Base-by-base conservation (phyloP, 2,329 filamentous ascomycete genomes). In the Nothophaeocryptopus gaeumannii region DNA sequence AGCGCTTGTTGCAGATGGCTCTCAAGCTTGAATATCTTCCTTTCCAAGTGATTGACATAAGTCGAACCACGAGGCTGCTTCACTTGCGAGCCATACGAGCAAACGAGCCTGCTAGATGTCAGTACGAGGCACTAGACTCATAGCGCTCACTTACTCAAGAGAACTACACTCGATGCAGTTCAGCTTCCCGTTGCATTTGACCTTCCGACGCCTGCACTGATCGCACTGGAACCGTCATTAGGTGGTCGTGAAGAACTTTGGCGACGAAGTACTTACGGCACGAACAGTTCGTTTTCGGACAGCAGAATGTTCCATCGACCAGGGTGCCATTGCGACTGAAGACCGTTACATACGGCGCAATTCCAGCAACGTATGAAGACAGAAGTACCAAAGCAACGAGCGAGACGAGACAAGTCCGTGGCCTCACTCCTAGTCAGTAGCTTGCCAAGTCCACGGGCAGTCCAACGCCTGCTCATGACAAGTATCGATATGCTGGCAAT, bases 71-170 rank as follows among this genome's bases (percentile, higher is more conserved):
- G 51, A 15, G 51, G 45, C 42, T 45, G 42, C 42, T 45, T 49
- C 29, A 45, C 46, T 30, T 53, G 51, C n/a, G 41, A 49, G 45
- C 51, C 51, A 39, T 53, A 53, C 3, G 51, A 53, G 41, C 51
- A 53, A 31, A 37, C 41, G 4, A 53, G 51, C 15, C 51, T 53
- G 46, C 8, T 8, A 31, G 11, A 8, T 2, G 38, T 53, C 38
- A 53, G 45, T 13, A 30, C 2, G 10, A 10, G 9, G 4, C 29
- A 8, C 8, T 12, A 2, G 14, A 11, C 2, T 31, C 3, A 38
- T 8, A 3, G 26, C 30, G 20, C 15, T 11, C 8, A 36, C 42
- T 12, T 32, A 53, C 51, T 45, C 46, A 15, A 53, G 40, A 37
- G 41, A 36, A 16, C 46, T 46, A 26, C 51, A 53, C 20, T 45